phyloP scores from a whole-genome alignment of 192 early-diverging fungal genomes.

The Powellomyces hirtus region DNA sequence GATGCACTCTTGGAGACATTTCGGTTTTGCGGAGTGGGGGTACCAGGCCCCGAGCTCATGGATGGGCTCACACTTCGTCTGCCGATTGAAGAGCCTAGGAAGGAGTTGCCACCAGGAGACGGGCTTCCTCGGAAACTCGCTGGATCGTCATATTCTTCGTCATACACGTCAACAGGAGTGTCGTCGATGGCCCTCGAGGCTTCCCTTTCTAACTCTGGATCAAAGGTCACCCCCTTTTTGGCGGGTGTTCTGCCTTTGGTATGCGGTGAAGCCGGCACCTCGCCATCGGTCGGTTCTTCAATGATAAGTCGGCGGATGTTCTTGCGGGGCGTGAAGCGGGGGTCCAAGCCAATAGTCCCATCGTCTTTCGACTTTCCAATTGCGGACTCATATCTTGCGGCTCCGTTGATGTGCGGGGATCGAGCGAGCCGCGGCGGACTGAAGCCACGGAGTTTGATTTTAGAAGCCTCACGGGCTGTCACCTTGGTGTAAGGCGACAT shows the following conservation, averaged over 20 bases:
- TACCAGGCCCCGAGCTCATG: conserved; percentile 84
- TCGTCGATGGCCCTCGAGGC: neutral
- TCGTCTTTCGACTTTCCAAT: conserved; percentile 39
- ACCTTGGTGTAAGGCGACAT: conserved; percentile 69
- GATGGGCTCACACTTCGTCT: conserved; percentile 25
- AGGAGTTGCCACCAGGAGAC: neutral
- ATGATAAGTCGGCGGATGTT: conserved; percentile 71
- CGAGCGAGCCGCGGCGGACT: conserved; percentile 35
- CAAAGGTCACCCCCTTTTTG: conserved; percentile 19
- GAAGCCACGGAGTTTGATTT: conserved; percentile 76
- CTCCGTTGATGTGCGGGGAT: conserved; percentile 13
- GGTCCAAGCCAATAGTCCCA: conserved; percentile 53
- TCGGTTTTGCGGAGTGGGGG: too few relatives aligned
- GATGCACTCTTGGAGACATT: too few relatives aligned
- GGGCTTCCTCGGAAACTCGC: conserved; percentile 1
- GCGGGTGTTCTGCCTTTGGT: conserved; percentile 1
- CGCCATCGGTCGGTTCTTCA: conserved; percentile 36
- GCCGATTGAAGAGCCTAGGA: neutral
- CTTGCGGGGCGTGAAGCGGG: conserved; percentile 64
- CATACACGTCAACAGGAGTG: neutral
- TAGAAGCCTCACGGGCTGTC: conserved; percentile 68
- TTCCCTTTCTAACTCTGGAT: neutral
- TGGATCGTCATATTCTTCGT: neutral
- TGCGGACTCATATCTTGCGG: conserved; percentile 21
- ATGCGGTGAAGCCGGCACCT: neutral